A percentile compares a stretch with the other conserved stretches of the same genome.
Conservation (phyloP, 2,329 filamentous ascomycete species). For the Emericellopsis atlantica region DNA sequence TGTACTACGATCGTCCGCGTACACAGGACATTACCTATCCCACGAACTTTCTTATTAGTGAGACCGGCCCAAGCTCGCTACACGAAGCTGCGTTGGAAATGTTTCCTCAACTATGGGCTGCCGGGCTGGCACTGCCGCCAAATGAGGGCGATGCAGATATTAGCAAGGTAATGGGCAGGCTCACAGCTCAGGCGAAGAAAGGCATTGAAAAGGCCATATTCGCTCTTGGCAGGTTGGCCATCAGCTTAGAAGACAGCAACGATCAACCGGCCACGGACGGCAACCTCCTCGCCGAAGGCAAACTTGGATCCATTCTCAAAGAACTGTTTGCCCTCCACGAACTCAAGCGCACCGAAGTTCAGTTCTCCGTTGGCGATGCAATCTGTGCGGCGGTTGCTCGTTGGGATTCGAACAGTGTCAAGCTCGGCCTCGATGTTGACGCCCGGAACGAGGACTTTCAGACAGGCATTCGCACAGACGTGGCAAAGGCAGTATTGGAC, state of each 20-base stretch:
- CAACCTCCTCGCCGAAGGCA: constrained; percentile 13
- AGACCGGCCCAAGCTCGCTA: constrained; percentile 18
- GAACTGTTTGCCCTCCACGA: constrained; percentile 70
- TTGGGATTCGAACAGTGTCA: constrained; percentile 73
- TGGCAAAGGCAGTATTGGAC: constrained; percentile 47
- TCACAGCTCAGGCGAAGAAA: constrained; percentile 60
- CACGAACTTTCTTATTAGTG: constrained; percentile 16
- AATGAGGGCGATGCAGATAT: constrained; percentile 15
- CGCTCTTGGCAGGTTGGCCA: constrained; percentile 66
- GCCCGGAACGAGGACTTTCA: constrained; percentile 16
- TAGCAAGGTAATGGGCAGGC: constrained; percentile 42
- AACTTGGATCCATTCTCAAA: constrained; percentile 45
- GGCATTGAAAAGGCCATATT: constrained; percentile 72
- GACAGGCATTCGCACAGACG: constrained; percentile 23
- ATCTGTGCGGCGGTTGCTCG: constrained; percentile 65
- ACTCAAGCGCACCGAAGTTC: constrained; percentile 72
- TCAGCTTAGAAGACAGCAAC: constrained; percentile 37
- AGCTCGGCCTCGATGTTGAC: constrained; percentile 65
- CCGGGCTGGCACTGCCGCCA: constrained; percentile 23
- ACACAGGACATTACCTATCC: constrained; percentile 15
- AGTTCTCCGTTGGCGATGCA: constrained; percentile 85
- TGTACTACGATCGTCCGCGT: constrained; percentile 26
- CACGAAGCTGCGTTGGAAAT: constrained; percentile 31
- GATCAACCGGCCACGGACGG: constrained; percentile 9
- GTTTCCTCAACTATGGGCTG: constrained; percentile 33